Evolutionary conservation across 805 yeast genomes (phyloP).

Genomic region (Ogataea haglerorum): DNA sequence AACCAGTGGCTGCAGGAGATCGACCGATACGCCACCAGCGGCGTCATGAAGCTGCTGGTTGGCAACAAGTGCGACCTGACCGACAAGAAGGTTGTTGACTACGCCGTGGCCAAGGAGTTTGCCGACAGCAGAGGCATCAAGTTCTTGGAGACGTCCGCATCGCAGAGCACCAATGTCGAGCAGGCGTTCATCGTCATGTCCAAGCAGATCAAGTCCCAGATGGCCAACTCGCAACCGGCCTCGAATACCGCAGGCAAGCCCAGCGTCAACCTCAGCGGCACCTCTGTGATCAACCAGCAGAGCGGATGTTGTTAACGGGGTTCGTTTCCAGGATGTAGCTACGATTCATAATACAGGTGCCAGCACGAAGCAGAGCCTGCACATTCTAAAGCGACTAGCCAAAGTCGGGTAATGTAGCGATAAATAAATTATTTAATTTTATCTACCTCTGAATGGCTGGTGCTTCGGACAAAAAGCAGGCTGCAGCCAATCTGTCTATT

Average conservation of each 20-base stretch:
- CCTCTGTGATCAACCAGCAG: conserved; percentile 44
- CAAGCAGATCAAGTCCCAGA: conserved; percentile 93
- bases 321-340: conserved; percentile 5
- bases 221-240: conserved; percentile 62
- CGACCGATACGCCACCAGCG: conserved; percentile 97
- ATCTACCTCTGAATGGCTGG: conserved; percentile 32
- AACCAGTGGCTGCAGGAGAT: conserved; percentile 99
- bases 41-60: conserved; percentile 90
- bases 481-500: conserved; percentile 28
- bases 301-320: conserved; percentile 45
- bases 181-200: conserved; percentile 99
- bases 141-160: conserved; percentile 93
- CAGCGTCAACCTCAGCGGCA: conserved; percentile 71
- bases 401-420: conserved; percentile 9
- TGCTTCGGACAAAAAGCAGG: conserved; percentile 37
- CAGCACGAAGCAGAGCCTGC: conserved; percentile 4
- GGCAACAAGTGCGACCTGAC: conserved; percentile 95
- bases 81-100: conserved; percentile 93
- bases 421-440: conserved; percentile 1
- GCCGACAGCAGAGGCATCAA: conserved; percentile 94
- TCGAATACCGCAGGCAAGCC: conserved; percentile 45
- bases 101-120: conserved; percentile 94
- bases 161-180: conserved; percentile 93
- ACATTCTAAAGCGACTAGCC: conserved; percentile 1
- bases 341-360: conserved; percentile 10